Evolutionary conservation across 2,329 filamentous ascomycete species (phyloP), one percentile per base, ranked within the genome.

Genomic region (Epichloe aotearoae): DNA sequence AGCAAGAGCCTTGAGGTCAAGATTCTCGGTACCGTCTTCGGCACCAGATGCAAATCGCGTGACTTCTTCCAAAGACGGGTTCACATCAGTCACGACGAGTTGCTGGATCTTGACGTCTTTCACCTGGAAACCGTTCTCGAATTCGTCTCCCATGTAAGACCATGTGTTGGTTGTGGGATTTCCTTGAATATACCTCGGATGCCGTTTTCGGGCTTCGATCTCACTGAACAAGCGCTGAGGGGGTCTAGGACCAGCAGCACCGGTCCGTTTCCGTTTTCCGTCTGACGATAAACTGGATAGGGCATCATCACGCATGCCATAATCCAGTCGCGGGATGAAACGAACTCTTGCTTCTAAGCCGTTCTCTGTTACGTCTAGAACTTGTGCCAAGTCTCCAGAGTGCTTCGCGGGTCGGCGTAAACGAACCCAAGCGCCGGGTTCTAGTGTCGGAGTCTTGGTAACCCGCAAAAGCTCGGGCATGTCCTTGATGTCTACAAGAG

Each of bases 391-490:
- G 73, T 98, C 93, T 19, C 87, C 87, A 40, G 81, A 80, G 67
- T 98, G 94, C 63, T 90, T 86, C 43, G 83, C 77, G 2, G 82
- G 83, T 50, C 87, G 80, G 64, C 82, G 84, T 56, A 97, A 82
- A 56, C 93, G 88, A 48, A 97, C 91, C 78, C 93, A 98, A 38
- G 88, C 88, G 56, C 91, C 91, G 10, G 85, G 86, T 59, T 93
- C 82, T 36, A 98, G 73, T 26, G 83, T 82, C 46, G 89, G 86
- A 3, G 86, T 91, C 71, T 95, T 95, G 54, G 82, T 83, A 30
- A 95, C 88, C 48, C 89, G 82, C 17, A 98, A 75, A n/a, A 98
- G 77, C 67, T 97, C 93, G 2, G 93, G 91, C 83, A 96, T 95
- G 68, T 98, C 93, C 66, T 95, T 95, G 61, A 97, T 89, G 46